phyloP scores from a whole-genome alignment of 1,284 basidiomycete genomes.

The Wolfiporia cocos region DNA sequence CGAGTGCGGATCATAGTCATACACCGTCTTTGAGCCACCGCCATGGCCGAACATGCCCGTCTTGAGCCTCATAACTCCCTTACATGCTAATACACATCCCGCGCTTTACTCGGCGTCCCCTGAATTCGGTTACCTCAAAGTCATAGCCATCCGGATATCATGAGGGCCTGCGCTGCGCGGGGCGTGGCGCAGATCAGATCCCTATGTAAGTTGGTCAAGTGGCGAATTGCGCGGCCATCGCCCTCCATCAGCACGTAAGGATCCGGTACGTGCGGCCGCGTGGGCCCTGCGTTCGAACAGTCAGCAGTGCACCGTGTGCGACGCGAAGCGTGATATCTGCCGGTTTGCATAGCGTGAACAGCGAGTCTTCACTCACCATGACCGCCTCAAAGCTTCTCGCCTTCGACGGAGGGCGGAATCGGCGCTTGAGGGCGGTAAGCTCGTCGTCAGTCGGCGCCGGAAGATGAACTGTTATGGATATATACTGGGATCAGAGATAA shows the following conservation, averaged over 20 bases:
- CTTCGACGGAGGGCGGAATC: slow-evolving; percentile 11
- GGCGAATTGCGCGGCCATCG: not conserved
- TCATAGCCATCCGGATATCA: too few relatives aligned
- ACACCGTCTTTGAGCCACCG: too few relatives aligned
- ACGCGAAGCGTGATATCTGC: not conserved
- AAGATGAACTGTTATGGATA: slow-evolving; percentile 21
- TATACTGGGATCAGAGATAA: not conserved
- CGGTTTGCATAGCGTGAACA: slow-evolving; percentile 42
- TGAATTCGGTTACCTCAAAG: too few relatives aligned
- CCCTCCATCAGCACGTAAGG: slow-evolving; percentile 25
- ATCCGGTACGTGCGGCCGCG: slow-evolving; percentile 27
- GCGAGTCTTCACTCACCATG: slow-evolving; percentile 50
- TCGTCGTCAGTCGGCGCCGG: slow-evolving; percentile 33
- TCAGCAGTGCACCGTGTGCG: not conserved
- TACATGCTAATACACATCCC: too few relatives aligned
- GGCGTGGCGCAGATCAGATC: too few relatives aligned
- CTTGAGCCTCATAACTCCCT: too few relatives aligned
- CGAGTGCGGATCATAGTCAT: too few relatives aligned
- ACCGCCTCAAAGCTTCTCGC: slow-evolving; percentile 25
- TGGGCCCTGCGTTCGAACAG: slow-evolving; percentile 12
- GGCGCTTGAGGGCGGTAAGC: slow-evolving; percentile 37
- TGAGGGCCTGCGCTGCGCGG: too few relatives aligned
- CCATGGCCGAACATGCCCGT: too few relatives aligned
- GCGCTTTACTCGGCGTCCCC: too few relatives aligned
- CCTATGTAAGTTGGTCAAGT: too few relatives aligned